Conservation (phyloP, 108 stramenopile species). For the Asterionellopsis glacialis region DNA sequence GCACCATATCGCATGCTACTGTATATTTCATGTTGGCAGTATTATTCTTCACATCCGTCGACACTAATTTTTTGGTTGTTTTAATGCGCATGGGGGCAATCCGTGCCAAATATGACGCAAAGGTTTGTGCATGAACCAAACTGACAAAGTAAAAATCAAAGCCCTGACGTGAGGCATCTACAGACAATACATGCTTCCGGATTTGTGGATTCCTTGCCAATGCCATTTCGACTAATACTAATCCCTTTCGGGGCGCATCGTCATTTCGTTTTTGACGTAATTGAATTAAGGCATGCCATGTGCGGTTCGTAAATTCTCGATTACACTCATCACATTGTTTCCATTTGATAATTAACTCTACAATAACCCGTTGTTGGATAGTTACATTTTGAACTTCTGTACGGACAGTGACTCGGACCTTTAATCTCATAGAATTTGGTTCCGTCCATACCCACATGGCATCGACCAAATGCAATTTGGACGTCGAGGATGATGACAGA, state of each 20-base stretch:
- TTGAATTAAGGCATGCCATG: slow-evolving; percentile 83
- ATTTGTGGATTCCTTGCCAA: slow-evolving; percentile 57
- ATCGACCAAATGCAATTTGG: slow-evolving; percentile 69
- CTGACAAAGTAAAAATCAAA: slow-evolving; percentile 96
- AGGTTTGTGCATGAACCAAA: slow-evolving; percentile 76
- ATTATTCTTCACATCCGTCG: slow-evolving; percentile 88
- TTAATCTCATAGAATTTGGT: slow-evolving; percentile 91
- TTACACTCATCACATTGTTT: slow-evolving; percentile 93
- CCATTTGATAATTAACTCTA: slow-evolving; percentile 88
- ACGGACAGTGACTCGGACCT: slow-evolving; percentile 87
- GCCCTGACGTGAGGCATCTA: slow-evolving; percentile 83
- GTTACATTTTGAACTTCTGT: slow-evolving; percentile 76
- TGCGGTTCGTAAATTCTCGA: slow-evolving; percentile 76
- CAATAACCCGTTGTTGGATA: slow-evolving; percentile 88
- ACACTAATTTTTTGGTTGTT: slow-evolving; percentile 87
- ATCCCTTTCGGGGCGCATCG: slow-evolving; percentile 36
- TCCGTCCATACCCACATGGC: slow-evolving; percentile 98
- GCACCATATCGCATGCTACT: slow-evolving; percentile 92
- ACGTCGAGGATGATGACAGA: slow-evolving; percentile 30
- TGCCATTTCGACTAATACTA: slow-evolving; percentile 76
- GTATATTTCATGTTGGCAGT: slow-evolving; percentile 93
- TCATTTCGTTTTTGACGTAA: slow-evolving; percentile 71
- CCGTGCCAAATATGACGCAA: slow-evolving; percentile 79
- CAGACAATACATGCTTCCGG: slow-evolving; percentile 79
- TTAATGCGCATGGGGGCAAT: slow-evolving; percentile 85